Evolutionary conservation across 495 filamentous ascomycete genomes (phyloP).

Genomic region (Penicillium herquei): DNA sequence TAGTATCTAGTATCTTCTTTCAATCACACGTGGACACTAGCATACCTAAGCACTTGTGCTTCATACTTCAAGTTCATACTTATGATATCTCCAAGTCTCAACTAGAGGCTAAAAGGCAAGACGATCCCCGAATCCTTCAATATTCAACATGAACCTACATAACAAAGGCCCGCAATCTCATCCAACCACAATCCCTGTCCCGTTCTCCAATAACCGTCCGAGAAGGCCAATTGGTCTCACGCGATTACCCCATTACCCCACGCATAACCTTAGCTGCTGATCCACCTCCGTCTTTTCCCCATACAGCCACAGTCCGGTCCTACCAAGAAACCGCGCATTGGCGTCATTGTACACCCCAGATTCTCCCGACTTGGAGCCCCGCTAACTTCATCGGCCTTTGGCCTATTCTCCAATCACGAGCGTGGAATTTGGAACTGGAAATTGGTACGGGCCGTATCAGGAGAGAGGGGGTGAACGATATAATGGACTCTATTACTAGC

Average conservation of each 20-base stretch:
- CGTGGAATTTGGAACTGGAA: not conserved
- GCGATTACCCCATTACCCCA: conserved; percentile 13
- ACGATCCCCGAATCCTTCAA: not conserved
- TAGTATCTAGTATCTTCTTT: too few relatives aligned
- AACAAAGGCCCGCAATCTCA: not conserved
- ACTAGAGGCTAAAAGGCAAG: too few relatives aligned
- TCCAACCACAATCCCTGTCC: not conserved
- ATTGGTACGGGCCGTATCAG: not conserved
- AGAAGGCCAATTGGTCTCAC: conserved; percentile 3
- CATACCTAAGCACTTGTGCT: too few relatives aligned
- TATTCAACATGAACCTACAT: not conserved
- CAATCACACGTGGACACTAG: too few relatives aligned
- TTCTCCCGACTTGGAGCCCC: conserved; percentile 1
- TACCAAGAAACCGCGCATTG: conserved; percentile 7
- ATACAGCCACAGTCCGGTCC: not conserved
- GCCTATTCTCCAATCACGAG: conserved; percentile 11
- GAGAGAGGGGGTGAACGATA: not conserved
- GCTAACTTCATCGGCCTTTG: conserved; percentile 14
- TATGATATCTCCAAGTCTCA: too few relatives aligned
- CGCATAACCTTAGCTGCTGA: conserved; percentile 11
- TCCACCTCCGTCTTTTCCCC: conserved; percentile 10
- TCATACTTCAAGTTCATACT: too few relatives aligned
- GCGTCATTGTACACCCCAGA: conserved; percentile 11
- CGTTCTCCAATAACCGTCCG: conserved; percentile 10
- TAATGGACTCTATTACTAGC: not conserved